phyloP scores from a whole-genome alignment of 306 rosid genomes.

The Cyclanthera cordifolia region DNA sequence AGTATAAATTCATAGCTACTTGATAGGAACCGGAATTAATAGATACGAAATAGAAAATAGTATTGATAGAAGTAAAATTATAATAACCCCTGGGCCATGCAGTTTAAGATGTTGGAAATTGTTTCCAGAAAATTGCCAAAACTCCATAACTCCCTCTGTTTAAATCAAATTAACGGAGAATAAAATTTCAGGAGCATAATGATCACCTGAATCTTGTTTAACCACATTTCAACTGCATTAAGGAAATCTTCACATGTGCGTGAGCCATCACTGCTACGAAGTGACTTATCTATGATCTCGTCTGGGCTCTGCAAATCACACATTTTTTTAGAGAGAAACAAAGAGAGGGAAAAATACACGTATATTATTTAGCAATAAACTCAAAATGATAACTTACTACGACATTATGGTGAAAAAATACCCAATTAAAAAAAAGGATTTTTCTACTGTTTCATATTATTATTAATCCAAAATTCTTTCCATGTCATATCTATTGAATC shows the following conservation, averaged over 20 bases:
- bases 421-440: too few species aligned
- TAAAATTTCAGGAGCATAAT: not conserved
- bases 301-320: constrained; percentile 68
- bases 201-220: constrained; percentile 74
- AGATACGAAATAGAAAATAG: not conserved
- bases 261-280: constrained; percentile 54
- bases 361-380: not conserved
- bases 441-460: too few species aligned
- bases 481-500: too few species aligned
- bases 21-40: too few species aligned
- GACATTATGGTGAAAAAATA: too few species aligned
- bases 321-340: too few species aligned
- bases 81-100: not conserved
- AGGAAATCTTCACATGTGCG: constrained; percentile 78
- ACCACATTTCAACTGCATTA: constrained; percentile 67
- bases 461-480: too few species aligned
- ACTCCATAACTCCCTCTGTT: not conserved
- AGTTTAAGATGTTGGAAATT: not conserved
- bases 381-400: not conserved
- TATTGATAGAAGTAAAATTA: not conserved
- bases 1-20: too few species aligned
- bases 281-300: constrained; percentile 72
- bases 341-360: not conserved
- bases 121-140: not conserved
- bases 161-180: not conserved